Conservation (phyloP, 495 filamentous ascomycete species). For the Talaromyces nanjingensis region DNA sequence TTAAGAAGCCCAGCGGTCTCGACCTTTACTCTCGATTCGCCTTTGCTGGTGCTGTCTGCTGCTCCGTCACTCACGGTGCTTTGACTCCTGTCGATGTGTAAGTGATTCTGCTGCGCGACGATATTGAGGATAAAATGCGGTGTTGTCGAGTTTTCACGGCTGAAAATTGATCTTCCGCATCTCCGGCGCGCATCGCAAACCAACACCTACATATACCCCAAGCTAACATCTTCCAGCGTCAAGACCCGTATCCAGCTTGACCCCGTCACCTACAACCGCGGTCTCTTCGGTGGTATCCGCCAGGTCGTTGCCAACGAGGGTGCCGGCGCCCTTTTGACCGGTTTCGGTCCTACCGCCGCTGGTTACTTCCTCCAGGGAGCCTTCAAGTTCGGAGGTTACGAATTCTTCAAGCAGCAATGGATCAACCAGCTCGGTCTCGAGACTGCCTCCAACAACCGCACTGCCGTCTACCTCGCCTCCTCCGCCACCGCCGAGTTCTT, state of each 20-base stretch:
- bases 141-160: not conserved
- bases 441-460: slow-evolving; percentile 77
- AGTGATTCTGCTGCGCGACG: slow-evolving; percentile 29
- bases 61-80: slow-evolving; percentile 85
- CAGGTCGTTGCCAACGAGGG: slow-evolving; percentile 81
- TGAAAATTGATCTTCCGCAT: not conserved
- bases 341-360: slow-evolving; percentile 78
- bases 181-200: not conserved
- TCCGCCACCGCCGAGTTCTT: slow-evolving; percentile 85
- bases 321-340: slow-evolving; percentile 81
- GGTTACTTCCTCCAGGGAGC: slow-evolving; percentile 94
- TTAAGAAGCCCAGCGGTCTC: slow-evolving; percentile 42
- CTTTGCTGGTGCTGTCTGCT: slow-evolving; percentile 90
- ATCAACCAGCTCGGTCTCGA: slow-evolving; percentile 79
- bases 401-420: slow-evolving; percentile 90
- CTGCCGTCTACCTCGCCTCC: slow-evolving; percentile 81
- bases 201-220: not conserved
- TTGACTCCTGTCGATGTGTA: slow-evolving; percentile 97
- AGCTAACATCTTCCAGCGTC: slow-evolving; percentile 50
- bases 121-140: not conserved
- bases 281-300: slow-evolving; percentile 79
- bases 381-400: slow-evolving; percentile 94
- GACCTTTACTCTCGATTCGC: slow-evolving; percentile 76
- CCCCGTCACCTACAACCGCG: slow-evolving; percentile 81
- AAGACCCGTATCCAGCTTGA: slow-evolving; percentile 95